These are phyloP conservation scores for Puccinia brachypodii DNA, from an alignment of 1,284 basidiomycete species.

Conservation along the genomic window DNA sequence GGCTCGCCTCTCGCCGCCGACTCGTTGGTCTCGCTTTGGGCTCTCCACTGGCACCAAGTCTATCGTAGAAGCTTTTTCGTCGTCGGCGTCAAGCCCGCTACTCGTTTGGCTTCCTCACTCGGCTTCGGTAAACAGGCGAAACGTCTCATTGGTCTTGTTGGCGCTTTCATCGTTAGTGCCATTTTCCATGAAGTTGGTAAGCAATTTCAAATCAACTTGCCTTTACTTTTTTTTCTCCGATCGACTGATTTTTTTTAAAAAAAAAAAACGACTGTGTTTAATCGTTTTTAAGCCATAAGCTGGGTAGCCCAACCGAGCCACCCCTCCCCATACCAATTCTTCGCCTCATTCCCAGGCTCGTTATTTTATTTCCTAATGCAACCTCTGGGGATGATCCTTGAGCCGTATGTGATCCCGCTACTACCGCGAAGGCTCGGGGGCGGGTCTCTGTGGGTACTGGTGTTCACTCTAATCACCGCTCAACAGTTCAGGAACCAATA, in stretches of 20 bases:
- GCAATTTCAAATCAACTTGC: neutral
- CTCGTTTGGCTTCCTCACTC: neutral
- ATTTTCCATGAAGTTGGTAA: constrained; percentile 36
- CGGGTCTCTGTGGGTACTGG: constrained; percentile 18
- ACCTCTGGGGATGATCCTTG: constrained; percentile 40
- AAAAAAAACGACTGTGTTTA: neutral
- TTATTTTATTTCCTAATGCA: constrained; percentile 40
- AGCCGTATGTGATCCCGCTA: constrained; percentile 38
- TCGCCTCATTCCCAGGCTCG: constrained; percentile 15
- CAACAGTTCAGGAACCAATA: constrained; percentile 31
- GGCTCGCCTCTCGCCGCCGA: constrained; percentile 60
- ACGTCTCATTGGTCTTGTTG: constrained; percentile 17
- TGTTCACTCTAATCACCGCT: constrained; percentile 30
- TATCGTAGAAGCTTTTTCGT: constrained; percentile 19
- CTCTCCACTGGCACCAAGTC: constrained; percentile 60
- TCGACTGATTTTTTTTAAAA: neutral
- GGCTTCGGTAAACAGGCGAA: neutral
- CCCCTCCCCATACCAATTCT: constrained; percentile 15
- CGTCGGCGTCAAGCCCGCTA: neutral
- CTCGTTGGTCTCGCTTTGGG: constrained; percentile 63
- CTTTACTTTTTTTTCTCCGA: neutral
- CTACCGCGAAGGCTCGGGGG: constrained; percentile 31
- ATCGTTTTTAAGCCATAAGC: constrained; percentile 21
- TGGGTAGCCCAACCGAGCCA: constrained; percentile 4
- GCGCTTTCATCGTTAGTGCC: constrained; percentile 24